A percentile compares a stretch with the other conserved stretches of the same genome.
Conservation (phyloP, 73 alveolate species). For the Stentor roeselii region DNA sequence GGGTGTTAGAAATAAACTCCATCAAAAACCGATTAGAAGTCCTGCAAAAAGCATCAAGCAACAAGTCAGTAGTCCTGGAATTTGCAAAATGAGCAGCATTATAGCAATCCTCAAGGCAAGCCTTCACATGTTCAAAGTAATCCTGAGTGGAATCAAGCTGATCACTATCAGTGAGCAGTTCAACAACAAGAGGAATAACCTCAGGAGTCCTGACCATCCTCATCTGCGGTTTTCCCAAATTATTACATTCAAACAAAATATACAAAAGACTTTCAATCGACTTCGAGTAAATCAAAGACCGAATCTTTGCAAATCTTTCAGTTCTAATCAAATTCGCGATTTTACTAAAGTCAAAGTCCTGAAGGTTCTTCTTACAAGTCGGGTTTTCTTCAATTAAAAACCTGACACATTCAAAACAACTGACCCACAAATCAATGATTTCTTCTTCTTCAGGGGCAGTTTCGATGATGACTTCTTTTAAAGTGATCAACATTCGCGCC, state of each 20-base stretch:
- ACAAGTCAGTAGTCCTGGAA: slow-evolving; percentile 3
- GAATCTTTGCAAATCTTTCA: neutral
- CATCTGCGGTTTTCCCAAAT: neutral
- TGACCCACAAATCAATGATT: slow-evolving; percentile 1
- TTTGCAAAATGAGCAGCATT: slow-evolving; percentile 23
- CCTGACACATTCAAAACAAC: slow-evolving; percentile 23
- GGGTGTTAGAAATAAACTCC: neutral
- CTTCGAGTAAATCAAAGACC: neutral
- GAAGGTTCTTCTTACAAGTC: neutral
- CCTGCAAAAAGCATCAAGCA: neutral
- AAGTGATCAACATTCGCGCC: neutral
- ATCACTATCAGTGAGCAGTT: slow-evolving; percentile 7
- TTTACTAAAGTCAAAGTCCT: neutral
- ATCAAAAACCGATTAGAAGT: neutral
- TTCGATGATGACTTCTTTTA: neutral
- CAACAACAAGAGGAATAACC: slow-evolving; percentile 12
- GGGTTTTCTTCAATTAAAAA: slow-evolving; percentile 19
- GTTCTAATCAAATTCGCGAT: neutral
- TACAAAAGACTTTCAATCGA: neutral
- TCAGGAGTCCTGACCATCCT: slow-evolving; percentile 13
- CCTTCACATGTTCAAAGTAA: neutral
- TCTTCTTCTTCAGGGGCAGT: neutral
- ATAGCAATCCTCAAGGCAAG: neutral
- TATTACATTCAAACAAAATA: slow-evolving; percentile 12
- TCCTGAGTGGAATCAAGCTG: neutral